These are phyloP conservation scores for Serendipita sp. DNA, from an alignment of 768 basidiomycete genomes.

Conservation along the genomic window DNA sequence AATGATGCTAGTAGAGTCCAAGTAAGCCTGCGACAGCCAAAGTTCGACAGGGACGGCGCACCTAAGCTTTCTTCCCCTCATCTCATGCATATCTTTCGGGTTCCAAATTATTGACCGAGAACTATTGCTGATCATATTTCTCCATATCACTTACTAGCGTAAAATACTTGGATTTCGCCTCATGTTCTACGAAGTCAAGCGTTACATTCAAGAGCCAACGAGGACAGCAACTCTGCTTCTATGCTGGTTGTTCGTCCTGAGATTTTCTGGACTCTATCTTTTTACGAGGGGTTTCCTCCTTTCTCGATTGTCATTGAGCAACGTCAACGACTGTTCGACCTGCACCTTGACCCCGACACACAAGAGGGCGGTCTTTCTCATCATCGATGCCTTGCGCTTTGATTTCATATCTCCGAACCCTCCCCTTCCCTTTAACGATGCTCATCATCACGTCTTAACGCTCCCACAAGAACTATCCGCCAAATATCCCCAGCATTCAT, in stretches of 20 bases:
- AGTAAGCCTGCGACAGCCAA: neutral
- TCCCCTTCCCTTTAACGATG: slow-evolving; percentile 37
- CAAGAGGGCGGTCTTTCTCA: slow-evolving; percentile 62
- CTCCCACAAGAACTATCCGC: slow-evolving; percentile 59
- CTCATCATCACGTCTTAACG: slow-evolving; percentile 69
- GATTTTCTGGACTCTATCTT: slow-evolving; percentile 67
- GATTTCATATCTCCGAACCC: slow-evolving; percentile 76
- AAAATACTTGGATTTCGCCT: slow-evolving; percentile 20
- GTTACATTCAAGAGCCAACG: neutral
- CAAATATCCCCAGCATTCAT: slow-evolving; percentile 49
- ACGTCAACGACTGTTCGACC: slow-evolving; percentile 30
- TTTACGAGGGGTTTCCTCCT: slow-evolving; percentile 88
- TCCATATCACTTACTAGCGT: too few relatives aligned
- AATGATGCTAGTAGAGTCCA: neutral
- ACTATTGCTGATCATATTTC: too few relatives aligned
- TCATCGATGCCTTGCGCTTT: slow-evolving; percentile 86
- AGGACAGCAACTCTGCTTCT: slow-evolving; percentile 12
- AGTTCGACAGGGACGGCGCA: neutral
- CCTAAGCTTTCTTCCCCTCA: too few relatives aligned
- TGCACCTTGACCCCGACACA: slow-evolving; percentile 50
- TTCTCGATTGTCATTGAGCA: slow-evolving; percentile 52
- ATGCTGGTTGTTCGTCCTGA: slow-evolving; percentile 37
- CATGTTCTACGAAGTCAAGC: slow-evolving; percentile 36
- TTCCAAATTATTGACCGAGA: too few relatives aligned
- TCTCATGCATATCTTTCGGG: too few relatives aligned